These are phyloP conservation scores for Neurospora sp. DNA, from an alignment of 495 filamentous ascomycete genomes.

Conservation along the genomic window DNA sequence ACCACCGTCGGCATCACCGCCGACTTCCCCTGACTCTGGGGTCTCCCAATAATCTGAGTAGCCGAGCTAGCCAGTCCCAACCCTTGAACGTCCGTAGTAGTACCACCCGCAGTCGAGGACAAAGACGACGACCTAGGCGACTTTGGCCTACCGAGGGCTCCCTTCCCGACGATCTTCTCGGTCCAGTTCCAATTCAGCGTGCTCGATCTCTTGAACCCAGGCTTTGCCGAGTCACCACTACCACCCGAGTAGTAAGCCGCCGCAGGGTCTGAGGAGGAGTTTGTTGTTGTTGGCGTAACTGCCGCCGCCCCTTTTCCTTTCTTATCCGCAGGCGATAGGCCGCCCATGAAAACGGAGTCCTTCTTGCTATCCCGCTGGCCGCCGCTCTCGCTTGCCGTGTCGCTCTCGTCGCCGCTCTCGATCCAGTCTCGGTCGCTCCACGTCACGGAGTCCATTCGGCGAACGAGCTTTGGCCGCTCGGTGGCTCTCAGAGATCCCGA, in stretches of 20 bases:
- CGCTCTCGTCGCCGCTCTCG: constrained; percentile 41
- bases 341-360: neutral
- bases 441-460: constrained; percentile 27
- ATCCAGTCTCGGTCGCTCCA: constrained; percentile 47
- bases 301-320: constrained; percentile 8
- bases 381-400: constrained; percentile 21
- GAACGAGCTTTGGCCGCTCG: constrained; percentile 20
- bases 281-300: neutral
- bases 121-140: neutral
- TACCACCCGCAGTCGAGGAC: neutral
- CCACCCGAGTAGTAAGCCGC: neutral
- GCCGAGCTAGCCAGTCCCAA: neutral
- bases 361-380: constrained; percentile 1
- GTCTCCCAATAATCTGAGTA: neutral
- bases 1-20: neutral
- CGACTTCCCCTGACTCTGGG: neutral
- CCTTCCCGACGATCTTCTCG: constrained; percentile 45
- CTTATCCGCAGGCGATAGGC: neutral
- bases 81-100: neutral
- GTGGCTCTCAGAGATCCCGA: neutral
- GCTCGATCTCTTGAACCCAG: constrained; percentile 4
- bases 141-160: constrained; percentile 8
- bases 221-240: neutral
- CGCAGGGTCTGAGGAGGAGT: neutral
- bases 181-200: constrained; percentile 43